Percentiles rank a stretch among this genome's conserved stretches.
These are phyloP conservation scores for Elsinoe arachidis DNA, from an alignment of 2,329 filamentous ascomycete genomes.

Conservation along the genomic window DNA sequence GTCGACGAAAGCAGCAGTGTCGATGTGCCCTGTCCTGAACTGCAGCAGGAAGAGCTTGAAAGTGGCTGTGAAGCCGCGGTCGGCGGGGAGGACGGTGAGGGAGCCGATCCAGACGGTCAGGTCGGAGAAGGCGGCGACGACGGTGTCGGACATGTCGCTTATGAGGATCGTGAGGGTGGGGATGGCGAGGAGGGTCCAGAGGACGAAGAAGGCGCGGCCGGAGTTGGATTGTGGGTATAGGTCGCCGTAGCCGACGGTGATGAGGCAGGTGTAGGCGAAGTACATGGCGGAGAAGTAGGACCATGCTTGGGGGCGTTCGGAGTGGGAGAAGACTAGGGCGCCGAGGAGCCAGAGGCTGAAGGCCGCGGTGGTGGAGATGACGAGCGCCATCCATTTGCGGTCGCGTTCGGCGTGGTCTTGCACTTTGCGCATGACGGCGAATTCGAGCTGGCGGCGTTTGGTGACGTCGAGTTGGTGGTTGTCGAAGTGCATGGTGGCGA, in stretches of 20 bases:
- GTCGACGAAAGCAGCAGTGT: constrained; percentile 14
- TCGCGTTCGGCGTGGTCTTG: constrained; percentile 34
- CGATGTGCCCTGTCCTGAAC: constrained; percentile 17
- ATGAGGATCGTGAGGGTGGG: constrained; percentile 48
- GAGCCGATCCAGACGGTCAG: constrained; percentile 48
- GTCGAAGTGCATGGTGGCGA: constrained; percentile 34
- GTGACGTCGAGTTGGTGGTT: constrained; percentile 32
- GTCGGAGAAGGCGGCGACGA: constrained; percentile 47
- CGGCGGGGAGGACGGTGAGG: constrained; percentile 46
- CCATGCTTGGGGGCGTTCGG: constrained; percentile 41
- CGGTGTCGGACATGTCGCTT: constrained; percentile 46
- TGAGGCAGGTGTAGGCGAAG: constrained; percentile 44
- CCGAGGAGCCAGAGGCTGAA: constrained; percentile 41
- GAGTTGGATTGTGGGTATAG: constrained; percentile 39
- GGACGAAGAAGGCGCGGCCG: constrained; percentile 48
- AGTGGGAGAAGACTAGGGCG: constrained; percentile 41
- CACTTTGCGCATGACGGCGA: constrained; percentile 40
- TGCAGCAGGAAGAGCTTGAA: constrained; percentile 21
- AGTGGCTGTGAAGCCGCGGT: constrained; percentile 32
- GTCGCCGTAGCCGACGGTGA: constrained; percentile 51
- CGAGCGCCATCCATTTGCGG: constrained; percentile 35
- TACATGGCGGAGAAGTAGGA: constrained; percentile 46
- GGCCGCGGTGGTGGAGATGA: constrained; percentile 31
- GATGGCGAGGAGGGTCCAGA: constrained; percentile 48
- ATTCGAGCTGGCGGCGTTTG: constrained; percentile 41